phyloP scores from a whole-genome alignment of 1,139 yeast species.

The Hyphopichia khmerensis region DNA sequence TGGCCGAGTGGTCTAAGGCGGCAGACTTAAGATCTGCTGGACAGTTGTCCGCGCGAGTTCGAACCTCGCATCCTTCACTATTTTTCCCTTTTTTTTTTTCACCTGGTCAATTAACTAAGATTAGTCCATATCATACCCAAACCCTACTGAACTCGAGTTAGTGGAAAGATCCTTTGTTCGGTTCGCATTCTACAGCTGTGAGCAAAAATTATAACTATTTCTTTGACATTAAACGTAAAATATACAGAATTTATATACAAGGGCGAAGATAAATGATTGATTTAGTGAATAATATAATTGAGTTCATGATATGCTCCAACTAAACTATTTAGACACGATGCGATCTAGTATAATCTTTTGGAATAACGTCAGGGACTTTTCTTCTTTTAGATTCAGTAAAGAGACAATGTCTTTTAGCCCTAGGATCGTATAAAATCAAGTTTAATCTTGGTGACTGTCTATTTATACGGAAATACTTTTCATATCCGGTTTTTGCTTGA shows the following conservation, averaged over 20 bases:
- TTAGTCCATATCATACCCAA: no score
- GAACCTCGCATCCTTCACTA: slow-evolving; percentile 81
- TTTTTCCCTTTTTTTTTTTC: slow-evolving; percentile 24
- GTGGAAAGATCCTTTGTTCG: no score
- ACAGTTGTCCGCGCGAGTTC: slow-evolving; percentile 78
- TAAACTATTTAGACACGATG: slow-evolving; percentile 17
- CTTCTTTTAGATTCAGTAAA: slow-evolving; percentile 88
- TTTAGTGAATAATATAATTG: background rate
- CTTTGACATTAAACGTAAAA: background rate
- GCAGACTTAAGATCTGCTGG: slow-evolving; percentile 56
- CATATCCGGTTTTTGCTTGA: slow-evolving; percentile 83
- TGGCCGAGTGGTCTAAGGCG: slow-evolving; percentile 59
- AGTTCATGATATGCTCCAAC: background rate
- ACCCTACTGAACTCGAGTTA: no score
- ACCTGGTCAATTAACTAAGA: no score
- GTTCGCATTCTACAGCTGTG: no score
- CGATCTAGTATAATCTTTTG: slow-evolving; percentile 61
- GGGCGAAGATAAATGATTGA: background rate
- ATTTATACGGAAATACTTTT: slow-evolving; percentile 77
- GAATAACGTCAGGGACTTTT: slow-evolving; percentile 62
- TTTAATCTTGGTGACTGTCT: slow-evolving; percentile 77
- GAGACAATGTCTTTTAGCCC: slow-evolving; percentile 69
- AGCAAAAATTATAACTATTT: no score
- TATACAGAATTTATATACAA: slow-evolving; percentile 4
- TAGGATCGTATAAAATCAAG: slow-evolving; percentile 88